These are phyloP conservation scores for Metschnikowia proteae DNA, from an alignment of 805 yeast species.

Conservation along the genomic window DNA sequence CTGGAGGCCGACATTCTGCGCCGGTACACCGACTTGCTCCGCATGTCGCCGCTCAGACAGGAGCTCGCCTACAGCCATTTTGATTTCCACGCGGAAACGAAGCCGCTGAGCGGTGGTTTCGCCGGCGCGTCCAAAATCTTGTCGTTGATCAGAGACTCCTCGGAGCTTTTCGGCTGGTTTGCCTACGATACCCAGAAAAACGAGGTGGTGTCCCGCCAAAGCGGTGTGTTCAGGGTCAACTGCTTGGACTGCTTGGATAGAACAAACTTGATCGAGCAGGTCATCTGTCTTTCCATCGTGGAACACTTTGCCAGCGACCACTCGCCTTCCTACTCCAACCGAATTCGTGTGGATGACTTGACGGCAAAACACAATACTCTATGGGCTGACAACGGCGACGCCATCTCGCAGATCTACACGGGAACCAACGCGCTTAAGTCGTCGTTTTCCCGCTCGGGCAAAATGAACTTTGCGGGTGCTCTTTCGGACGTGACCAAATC, in stretches of 20 bases:
- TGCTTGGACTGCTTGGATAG: conserved; percentile 94
- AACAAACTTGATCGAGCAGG: conserved; percentile 86
- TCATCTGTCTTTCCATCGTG: conserved; percentile 69
- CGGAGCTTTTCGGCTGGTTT: conserved; percentile 80
- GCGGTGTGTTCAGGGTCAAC: conserved; percentile 88
- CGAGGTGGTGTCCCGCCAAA: conserved; percentile 67
- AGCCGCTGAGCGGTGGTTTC: conserved; percentile 72
- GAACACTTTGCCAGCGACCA: conserved; percentile 27
- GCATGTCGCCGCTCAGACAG: conserved; percentile 24
- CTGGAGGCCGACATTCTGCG: conserved; percentile 71
- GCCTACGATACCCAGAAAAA: conserved; percentile 57
- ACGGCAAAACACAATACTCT: conserved; percentile 16
- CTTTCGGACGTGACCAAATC: conserved; percentile 96
- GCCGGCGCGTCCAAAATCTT: conserved; percentile 73
- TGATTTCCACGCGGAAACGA: conserved; percentile 91
- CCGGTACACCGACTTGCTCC: conserved; percentile 60
- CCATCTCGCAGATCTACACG: conserved; percentile 58
- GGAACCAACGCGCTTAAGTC: conserved; percentile 84
- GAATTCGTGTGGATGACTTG: conserved; percentile 13
- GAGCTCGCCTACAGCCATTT: conserved; percentile 64
- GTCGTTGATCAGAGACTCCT: conserved; percentile 58
- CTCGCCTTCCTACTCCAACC: not conserved
- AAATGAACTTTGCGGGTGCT: conserved; percentile 95
- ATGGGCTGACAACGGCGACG: conserved; percentile 74
- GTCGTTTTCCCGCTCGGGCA: conserved; percentile 90